Percentiles rank a stretch among this genome's conserved stretches.
Evolutionary conservation across 2,329 filamentous ascomycete species (phyloP).

Genomic region (Dothideomycetidae sp.): DNA sequence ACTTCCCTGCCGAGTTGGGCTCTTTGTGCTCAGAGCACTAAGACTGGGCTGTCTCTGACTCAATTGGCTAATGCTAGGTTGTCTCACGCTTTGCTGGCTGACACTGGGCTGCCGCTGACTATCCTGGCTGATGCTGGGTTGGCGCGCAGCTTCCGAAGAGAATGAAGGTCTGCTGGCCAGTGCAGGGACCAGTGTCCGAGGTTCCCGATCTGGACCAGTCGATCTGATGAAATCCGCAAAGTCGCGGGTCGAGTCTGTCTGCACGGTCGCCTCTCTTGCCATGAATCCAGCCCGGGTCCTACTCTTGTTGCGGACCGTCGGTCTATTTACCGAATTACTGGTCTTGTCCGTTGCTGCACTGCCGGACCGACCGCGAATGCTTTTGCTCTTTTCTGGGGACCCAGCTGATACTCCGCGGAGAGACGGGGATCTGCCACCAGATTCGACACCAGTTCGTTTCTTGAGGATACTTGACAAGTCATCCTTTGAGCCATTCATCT

Average conservation of each 20-base stretch:
- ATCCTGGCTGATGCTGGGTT: too few relatives aligned
- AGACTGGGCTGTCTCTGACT: not conserved
- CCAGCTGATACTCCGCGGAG: conserved; percentile 1
- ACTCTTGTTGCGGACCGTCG: conserved; percentile 20
- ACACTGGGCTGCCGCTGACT: conserved; percentile 5
- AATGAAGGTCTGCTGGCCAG: conserved; percentile 10
- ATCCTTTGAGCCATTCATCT: conserved; percentile 1
- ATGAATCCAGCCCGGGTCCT: conserved; percentile 21
- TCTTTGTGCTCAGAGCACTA: not conserved
- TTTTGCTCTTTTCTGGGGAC: conserved; percentile 14
- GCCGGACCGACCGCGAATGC: conserved; percentile 6
- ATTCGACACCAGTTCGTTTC: not conserved
- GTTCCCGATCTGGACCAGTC: conserved; percentile 48
- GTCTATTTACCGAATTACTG: conserved; percentile 20
- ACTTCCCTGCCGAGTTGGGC: not conserved
- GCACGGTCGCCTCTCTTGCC: conserved; percentile 60
- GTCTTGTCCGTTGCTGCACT: conserved; percentile 4
- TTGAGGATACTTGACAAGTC: not conserved
- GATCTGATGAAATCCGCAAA: conserved; percentile 83
- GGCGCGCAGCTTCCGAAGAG: conserved; percentile 9
- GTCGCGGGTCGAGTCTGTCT: conserved; percentile 59
- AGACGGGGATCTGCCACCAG: conserved; percentile 1
- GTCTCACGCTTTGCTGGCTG: not conserved
- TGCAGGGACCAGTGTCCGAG: conserved; percentile 10
- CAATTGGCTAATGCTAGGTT: not conserved